These are phyloP conservation scores for Huntiella bhutanensis DNA, from an alignment of 2,329 filamentous ascomycete species.

Conservation along the genomic window DNA sequence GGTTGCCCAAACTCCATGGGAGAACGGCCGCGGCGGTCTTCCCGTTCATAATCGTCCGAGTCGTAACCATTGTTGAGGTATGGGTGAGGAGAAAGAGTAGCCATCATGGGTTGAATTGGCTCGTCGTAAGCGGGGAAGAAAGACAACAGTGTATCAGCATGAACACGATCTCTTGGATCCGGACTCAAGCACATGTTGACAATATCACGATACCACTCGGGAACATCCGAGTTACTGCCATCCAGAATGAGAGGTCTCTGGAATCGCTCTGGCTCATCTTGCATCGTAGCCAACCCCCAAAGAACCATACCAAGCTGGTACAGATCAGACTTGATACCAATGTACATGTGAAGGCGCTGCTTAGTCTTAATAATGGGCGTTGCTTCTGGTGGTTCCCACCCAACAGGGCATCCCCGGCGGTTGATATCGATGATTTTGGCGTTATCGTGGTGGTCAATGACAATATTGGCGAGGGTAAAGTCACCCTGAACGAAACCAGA, in stretches of 20 bases:
- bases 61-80: slow-evolving; percentile 2
- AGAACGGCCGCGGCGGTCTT: slow-evolving; percentile 8
- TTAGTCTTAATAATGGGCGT: slow-evolving; percentile 68
- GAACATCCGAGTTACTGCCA: slow-evolving; percentile 41
- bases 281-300: slow-evolving; percentile 72
- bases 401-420: slow-evolving; percentile 83
- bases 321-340: slow-evolving; percentile 91
- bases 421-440: slow-evolving; percentile 99
- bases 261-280: slow-evolving; percentile 75
- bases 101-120: slow-evolving; percentile 13
- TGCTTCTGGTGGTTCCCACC: slow-evolving; percentile 93
- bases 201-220: slow-evolving; percentile 59
- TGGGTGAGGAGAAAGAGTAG: slow-evolving; percentile 14
- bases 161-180: slow-evolving; percentile 50
- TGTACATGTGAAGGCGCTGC: slow-evolving; percentile 88
- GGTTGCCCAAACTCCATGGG: slow-evolving; percentile 10
- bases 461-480: slow-evolving; percentile 93
- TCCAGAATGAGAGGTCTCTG: slow-evolving; percentile 42
- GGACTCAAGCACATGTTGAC: slow-evolving; percentile 60
- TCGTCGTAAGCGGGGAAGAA: slow-evolving; percentile 37
- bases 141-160: slow-evolving; percentile 52
- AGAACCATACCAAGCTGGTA: slow-evolving; percentile 95
- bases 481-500: slow-evolving; percentile 93
- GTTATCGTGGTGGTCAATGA: slow-evolving; percentile 66
- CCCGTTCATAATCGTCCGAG: slow-evolving; percentile 8